Evolutionary conservation across 2,329 filamentous ascomycete genomes (phyloP).

Genomic region (Paraphoma chrysanthemicola): DNA sequence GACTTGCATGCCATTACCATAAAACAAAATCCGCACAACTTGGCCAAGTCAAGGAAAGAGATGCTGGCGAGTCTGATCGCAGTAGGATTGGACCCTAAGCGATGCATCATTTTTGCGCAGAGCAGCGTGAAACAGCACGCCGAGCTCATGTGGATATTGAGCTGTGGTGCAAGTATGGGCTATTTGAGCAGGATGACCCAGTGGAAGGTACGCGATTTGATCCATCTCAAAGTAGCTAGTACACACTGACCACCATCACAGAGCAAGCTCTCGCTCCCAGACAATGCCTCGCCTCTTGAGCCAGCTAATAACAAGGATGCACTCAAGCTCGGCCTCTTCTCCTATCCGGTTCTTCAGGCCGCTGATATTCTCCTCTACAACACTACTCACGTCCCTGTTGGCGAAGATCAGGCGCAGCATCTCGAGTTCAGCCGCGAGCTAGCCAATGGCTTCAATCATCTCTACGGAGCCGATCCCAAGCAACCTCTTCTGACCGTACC

Average conservation of each 20-base stretch:
- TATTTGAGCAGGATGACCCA: constrained; percentile 99
- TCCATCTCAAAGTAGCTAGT: neutral
- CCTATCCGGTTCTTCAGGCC: constrained; percentile 93
- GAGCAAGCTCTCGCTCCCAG: constrained; percentile 73
- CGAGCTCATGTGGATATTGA: constrained; percentile 97
- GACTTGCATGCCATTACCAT: constrained; percentile 93
- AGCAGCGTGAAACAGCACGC: constrained; percentile 78
- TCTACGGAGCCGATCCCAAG: constrained; percentile 61
- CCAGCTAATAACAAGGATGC: constrained; percentile 58
- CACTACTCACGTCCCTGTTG: constrained; percentile 93
- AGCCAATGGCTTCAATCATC: constrained; percentile 84
- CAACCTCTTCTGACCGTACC: constrained; percentile 26
- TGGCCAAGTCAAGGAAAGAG: constrained; percentile 73
- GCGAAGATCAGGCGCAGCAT: constrained; percentile 94
- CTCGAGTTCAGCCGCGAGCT: constrained; percentile 90
- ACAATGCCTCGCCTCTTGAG: constrained; percentile 66
- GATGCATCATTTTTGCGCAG: constrained; percentile 82
- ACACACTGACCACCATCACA: constrained; percentile 8
- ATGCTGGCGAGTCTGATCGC: constrained; percentile 82
- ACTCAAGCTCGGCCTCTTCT: constrained; percentile 89
- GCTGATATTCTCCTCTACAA: constrained; percentile 88
- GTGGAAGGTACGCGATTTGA: constrained; percentile 77
- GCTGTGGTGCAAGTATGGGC: constrained; percentile 88
- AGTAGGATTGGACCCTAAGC: constrained; percentile 80
- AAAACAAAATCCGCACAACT: constrained; percentile 64